These are phyloP conservation scores for Aegilops speltoides DNA, from an alignment of 176 grass and related monocot genomes.

Conservation along the genomic window DNA sequence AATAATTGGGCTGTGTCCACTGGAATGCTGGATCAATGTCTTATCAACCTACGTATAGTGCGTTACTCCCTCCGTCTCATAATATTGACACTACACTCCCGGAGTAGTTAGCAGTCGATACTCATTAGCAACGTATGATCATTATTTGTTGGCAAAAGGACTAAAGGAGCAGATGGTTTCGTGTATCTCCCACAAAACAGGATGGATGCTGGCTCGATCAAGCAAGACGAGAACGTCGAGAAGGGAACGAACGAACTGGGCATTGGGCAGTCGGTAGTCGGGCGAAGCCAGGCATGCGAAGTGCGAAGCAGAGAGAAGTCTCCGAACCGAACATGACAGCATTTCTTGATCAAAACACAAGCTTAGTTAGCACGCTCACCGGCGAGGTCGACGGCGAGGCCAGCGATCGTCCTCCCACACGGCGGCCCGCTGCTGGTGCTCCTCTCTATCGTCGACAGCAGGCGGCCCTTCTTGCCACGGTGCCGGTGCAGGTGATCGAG, in stretches of 20 bases:
- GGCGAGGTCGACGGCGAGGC: neutral
- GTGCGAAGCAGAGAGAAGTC: neutral
- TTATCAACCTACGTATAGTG: neutral
- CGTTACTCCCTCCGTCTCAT: no score
- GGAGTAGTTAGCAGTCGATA: no score
- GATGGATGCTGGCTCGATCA: no score
- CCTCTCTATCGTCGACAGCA: neutral
- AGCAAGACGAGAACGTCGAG: no score
- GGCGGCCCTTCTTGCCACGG: neutral
- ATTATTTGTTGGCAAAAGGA: no score
- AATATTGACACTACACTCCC: no score
- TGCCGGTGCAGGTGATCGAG: neutral
- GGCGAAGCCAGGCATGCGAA: neutral
- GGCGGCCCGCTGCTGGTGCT: neutral
- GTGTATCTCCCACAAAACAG: no score
- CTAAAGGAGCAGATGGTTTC: no score
- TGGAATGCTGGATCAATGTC: neutral
- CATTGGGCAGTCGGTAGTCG: neutral
- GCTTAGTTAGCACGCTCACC: constrained; percentile 28
- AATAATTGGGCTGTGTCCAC: neutral
- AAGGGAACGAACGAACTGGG: neutral
- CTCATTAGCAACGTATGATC: no score
- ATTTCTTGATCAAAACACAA: neutral
- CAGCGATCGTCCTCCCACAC: neutral
- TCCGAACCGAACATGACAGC: neutral